A percentile compares a stretch with the other conserved stretches of the same genome.
Evolutionary conservation across 2,329 filamentous ascomycete species (phyloP).

Genomic region (Lasiodiplodia citricola): DNA sequence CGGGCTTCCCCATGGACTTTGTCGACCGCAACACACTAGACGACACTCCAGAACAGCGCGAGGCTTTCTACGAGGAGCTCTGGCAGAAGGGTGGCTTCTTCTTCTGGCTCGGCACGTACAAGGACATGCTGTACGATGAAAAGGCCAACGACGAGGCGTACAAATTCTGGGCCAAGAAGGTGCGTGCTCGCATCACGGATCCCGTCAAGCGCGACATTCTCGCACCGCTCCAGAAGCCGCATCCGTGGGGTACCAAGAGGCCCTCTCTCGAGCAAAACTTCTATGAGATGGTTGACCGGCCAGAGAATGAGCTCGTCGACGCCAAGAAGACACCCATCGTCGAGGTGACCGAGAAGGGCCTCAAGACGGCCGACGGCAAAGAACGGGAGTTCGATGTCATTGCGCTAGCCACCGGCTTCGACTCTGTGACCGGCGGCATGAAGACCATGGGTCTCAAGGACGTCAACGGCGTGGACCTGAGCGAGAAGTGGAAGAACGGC

Average conservation of each 20-base stretch:
- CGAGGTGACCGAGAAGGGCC: slow-evolving; percentile 46
- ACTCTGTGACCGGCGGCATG: slow-evolving; percentile 51
- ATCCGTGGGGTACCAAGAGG: slow-evolving; percentile 55
- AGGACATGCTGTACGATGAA: slow-evolving; percentile 47
- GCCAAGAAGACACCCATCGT: slow-evolving; percentile 49
- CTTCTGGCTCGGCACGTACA: slow-evolving; percentile 51
- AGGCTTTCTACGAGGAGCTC: slow-evolving; percentile 50
- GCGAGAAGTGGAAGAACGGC: slow-evolving; percentile 49
- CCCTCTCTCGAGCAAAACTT: slow-evolving; percentile 54
- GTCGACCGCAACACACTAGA: slow-evolving; percentile 60
- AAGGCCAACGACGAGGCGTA: slow-evolving; percentile 52
- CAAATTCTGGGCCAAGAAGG: slow-evolving; percentile 54
- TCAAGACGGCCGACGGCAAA: slow-evolving; percentile 48
- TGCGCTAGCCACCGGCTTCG: slow-evolving; percentile 54
- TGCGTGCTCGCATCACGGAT: slow-evolving; percentile 49
- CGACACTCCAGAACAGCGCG: slow-evolving; percentile 49
- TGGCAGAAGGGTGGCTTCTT: slow-evolving; percentile 48
- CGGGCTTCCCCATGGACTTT: slow-evolving; percentile 65
- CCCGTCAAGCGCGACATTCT: slow-evolving; percentile 52
- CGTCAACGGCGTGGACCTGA: slow-evolving; percentile 43
- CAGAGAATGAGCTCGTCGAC: slow-evolving; percentile 51
- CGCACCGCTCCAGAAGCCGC: slow-evolving; percentile 51
- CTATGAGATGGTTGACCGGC: slow-evolving; percentile 52
- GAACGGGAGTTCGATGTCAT: slow-evolving; percentile 51
- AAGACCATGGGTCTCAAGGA: slow-evolving; percentile 47